These are phyloP conservation scores for Trichoderma sp. DNA, from an alignment of 2,329 filamentous ascomycete genomes.

Conservation along the genomic window DNA sequence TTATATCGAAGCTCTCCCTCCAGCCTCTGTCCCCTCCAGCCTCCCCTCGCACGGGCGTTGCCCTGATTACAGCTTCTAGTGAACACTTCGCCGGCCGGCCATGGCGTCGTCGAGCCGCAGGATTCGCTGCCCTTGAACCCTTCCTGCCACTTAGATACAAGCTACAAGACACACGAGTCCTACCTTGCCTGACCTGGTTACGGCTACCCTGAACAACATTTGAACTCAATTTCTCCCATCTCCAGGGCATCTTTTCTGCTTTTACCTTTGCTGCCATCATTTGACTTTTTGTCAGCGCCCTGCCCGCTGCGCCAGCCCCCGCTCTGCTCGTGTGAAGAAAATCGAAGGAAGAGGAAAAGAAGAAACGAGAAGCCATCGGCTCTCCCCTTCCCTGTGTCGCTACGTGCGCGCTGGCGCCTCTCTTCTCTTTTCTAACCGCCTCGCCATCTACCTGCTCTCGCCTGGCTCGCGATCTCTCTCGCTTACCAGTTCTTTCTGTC, in stretches of 20 bases:
- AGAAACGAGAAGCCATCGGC: neutral
- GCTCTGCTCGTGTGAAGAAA: neutral
- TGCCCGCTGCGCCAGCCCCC: neutral
- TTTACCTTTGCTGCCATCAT: neutral
- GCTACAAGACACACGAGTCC: neutral
- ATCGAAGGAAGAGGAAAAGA: neutral
- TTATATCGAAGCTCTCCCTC: slow-evolving; percentile 12
- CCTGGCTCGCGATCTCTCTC: neutral
- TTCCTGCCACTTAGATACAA: neutral
- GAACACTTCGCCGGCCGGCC: neutral
- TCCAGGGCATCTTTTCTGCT: neutral
- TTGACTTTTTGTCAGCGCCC: neutral
- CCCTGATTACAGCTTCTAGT: neutral
- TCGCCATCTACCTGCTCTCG: neutral
- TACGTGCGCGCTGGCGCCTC: slow-evolving; percentile 6
- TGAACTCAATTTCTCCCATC: neutral
- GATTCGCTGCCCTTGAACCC: slow-evolving; percentile 6
- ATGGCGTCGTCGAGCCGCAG: slow-evolving; percentile 19
- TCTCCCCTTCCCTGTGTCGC: neutral
- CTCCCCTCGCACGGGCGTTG: slow-evolving; percentile 10
- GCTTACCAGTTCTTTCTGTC: neutral
- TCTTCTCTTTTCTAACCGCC: neutral
- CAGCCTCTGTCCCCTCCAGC: neutral
- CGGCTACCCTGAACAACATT: neutral
- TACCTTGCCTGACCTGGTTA: neutral